These are phyloP conservation scores for Phytophthora pisi DNA, from an alignment of 352 stramenopile species.

Conservation along the genomic window DNA sequence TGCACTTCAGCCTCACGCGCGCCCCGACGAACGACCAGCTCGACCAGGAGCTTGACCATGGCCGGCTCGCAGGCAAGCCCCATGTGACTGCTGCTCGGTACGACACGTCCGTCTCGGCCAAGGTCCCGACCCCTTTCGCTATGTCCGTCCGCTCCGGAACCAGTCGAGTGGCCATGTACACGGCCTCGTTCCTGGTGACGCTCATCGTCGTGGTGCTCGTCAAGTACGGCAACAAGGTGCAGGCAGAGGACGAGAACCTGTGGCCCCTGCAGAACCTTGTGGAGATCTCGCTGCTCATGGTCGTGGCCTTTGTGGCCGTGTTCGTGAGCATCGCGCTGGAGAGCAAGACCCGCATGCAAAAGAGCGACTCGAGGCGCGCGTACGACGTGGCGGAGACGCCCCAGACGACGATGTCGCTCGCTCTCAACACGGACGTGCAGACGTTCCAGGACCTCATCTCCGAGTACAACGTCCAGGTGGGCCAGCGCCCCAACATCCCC, in stretches of 20 bases:
- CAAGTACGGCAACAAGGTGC: conserved; percentile 31
- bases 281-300: conserved; percentile 36
- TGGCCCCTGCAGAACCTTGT: conserved; percentile 59
- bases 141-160: conserved; percentile 34
- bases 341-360: conserved; percentile 4
- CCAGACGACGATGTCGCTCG: conserved; percentile 9
- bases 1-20: conserved; percentile 42
- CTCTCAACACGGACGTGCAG: conserved; percentile 11
- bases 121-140: conserved; percentile 31
- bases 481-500: conserved; percentile 32
- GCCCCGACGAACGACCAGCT: conserved; percentile 23
- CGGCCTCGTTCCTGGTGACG: conserved; percentile 22
- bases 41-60: conserved; percentile 31
- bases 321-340: conserved; percentile 17
- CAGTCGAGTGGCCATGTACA: conserved; percentile 31
- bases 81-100: conserved; percentile 17
- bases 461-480: conserved; percentile 36
- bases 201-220: conserved; percentile 39
- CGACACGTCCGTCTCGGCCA: conserved; percentile 19
- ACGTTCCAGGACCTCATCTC: conserved; percentile 29
- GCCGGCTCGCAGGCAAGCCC: conserved; percentile 16
- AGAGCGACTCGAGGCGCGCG: neutral
- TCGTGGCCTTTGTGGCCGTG: conserved; percentile 11
- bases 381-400: conserved; percentile 17
- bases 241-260: conserved; percentile 30